Conservation (phyloP, 2,329 filamentous ascomycete species). For the Botrytis galanthina region DNA sequence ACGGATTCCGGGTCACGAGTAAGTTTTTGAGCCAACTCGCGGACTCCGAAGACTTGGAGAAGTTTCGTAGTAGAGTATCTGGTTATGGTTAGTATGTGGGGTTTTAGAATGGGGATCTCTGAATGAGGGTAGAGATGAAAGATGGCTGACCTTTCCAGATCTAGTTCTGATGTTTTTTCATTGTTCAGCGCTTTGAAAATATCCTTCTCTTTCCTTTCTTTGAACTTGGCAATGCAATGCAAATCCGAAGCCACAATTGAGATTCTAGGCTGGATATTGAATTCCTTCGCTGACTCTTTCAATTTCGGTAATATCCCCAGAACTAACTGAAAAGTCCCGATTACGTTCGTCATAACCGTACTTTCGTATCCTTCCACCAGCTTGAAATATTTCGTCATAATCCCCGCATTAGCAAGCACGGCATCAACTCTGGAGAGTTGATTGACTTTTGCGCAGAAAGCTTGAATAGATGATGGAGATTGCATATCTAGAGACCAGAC, state of each 20-base stretch:
- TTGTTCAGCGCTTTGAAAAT: constrained; percentile 28
- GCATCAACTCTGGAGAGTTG: constrained; percentile 45
- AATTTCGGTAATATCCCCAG: constrained; percentile 33
- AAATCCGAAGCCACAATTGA: constrained; percentile 28
- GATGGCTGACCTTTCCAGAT: constrained; percentile 11
- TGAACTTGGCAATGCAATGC: constrained; percentile 30
- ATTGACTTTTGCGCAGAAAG: constrained; percentile 25
- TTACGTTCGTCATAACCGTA: constrained; percentile 34
- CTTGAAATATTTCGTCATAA: constrained; percentile 10
- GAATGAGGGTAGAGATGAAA: not conserved
- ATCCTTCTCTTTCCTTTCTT: constrained; percentile 26
- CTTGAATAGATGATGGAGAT: constrained; percentile 23
- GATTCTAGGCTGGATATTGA: constrained; percentile 23
- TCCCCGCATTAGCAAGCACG: constrained; percentile 42
- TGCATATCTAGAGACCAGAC: constrained; percentile 31
- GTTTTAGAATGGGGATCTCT: not conserved
- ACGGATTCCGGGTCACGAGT: not conserved
- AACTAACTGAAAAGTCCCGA: constrained; percentile 35
- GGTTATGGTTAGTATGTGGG: not conserved
- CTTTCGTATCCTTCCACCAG: constrained; percentile 27
- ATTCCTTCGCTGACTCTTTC: constrained; percentile 24
- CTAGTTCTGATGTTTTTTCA: constrained; percentile 19
- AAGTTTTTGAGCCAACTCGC: constrained; percentile 4
- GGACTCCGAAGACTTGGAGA: constrained; percentile 3
- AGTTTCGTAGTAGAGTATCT: constrained; percentile 22